Conservation (phyloP, 306 rosid species). For the Malus domestica region DNA sequence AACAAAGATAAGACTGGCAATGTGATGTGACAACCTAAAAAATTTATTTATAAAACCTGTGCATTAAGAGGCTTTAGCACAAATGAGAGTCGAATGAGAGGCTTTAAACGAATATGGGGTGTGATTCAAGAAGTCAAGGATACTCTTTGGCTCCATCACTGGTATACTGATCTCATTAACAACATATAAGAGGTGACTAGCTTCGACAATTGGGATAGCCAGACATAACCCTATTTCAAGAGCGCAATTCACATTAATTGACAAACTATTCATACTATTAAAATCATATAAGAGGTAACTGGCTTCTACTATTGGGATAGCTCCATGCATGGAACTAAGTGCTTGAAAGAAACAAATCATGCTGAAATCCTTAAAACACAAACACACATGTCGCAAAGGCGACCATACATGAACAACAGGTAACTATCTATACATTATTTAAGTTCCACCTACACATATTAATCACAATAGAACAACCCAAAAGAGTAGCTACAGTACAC, state of each 20-base stretch:
- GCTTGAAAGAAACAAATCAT: background rate
- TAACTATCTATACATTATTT: background rate
- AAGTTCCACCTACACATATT: background rate
- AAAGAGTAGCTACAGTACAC: background rate
- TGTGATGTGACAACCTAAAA: background rate
- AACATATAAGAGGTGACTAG: background rate
- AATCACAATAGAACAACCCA: background rate
- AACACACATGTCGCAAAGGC: background rate
- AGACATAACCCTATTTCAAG: background rate
- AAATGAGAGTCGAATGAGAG: background rate
- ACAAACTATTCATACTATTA: background rate
- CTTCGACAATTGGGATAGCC: background rate
- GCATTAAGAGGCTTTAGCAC: background rate
- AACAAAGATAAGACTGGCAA: background rate
- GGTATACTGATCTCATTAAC: background rate
- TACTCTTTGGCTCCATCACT: background rate
- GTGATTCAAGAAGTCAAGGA: background rate
- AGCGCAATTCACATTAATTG: background rate
- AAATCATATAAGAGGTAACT: background rate
- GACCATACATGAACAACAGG: background rate
- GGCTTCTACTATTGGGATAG: background rate
- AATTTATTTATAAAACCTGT: background rate
- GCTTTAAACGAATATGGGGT: background rate
- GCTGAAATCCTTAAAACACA: background rate
- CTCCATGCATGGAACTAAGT: background rate